Evolutionary conservation across 1,139 yeast genomes (phyloP), one percentile per base, ranked within the genome.

Genomic region (Saccharomyces hybrid): DNA sequence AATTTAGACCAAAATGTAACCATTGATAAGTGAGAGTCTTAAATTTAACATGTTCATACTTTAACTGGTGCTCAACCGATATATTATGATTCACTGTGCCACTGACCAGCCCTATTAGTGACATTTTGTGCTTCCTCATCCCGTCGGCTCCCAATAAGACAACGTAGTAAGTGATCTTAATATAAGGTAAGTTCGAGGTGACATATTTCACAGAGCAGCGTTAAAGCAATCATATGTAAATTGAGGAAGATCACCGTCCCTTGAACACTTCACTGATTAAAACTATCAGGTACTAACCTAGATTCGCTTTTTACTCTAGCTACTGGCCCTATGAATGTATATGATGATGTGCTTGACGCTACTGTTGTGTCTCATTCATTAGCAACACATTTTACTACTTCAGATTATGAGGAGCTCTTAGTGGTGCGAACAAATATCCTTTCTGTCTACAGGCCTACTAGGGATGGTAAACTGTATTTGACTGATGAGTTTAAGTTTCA

Each of bases 341-440:
- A 86, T 70, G 83, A 85, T 61, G 93, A 88, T 70, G 77, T 90
- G 64, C 77, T 88, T 51, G 88, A 84, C 61, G 96, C 97, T 3
- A 77, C 96, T 1, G 78, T 84, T 61, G 90, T 89, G 42, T 71
- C 84, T 13, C 82, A 81, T 59, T 78, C 88, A 52, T 63, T 84
- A 30, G 75, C 82, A 4, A 83, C 91, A 58, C 73, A 82, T 61
- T 84, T 90, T 65, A 81, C 84, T 2, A 75, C 80, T 1, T 66
- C 79, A 2, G 70, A 69, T 0, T 66, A 70, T 49, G 77, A 76
- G 61, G 86, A 86, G 61, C 73, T 90, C 61, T 72, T 88, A 16
- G 80, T 88, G 11, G 88, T 86, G 6, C 85, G 86, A 60, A 87
- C 95, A 9, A 80, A 86, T 8, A 65, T 88, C 8, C 76, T 91